A percentile compares a stretch with the other conserved stretches of the same genome.
Evolutionary conservation across 2,329 filamentous ascomycete species (phyloP).

Genomic region (Ophiocordyceps robertsii): DNA sequence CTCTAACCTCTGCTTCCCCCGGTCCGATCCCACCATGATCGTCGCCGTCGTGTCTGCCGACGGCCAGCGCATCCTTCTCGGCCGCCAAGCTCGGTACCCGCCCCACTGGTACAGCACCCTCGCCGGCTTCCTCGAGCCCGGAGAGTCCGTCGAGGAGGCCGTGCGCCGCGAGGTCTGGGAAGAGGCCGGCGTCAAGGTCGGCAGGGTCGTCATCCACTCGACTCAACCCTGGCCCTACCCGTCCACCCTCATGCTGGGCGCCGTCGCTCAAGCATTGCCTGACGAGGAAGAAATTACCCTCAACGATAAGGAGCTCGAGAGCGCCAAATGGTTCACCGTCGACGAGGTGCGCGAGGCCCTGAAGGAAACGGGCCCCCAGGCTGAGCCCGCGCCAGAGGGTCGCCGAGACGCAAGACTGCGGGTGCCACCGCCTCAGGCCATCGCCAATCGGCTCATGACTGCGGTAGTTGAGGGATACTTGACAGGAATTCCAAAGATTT

Average conservation of each 20-base stretch:
- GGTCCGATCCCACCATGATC: conserved; percentile 91
- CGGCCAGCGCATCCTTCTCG: conserved; percentile 65
- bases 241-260: conserved; percentile 73
- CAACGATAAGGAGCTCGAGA: conserved; percentile 83
- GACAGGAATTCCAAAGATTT: conserved; percentile 39
- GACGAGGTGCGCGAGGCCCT: conserved; percentile 72
- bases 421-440: conserved; percentile 74
- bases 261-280: conserved; percentile 73
- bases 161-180: conserved; percentile 79
- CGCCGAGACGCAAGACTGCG: conserved; percentile 68
- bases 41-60: conserved; percentile 80
- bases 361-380: conserved; percentile 49
- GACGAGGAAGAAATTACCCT: conserved; percentile 61
- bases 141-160: conserved; percentile 74
- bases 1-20: conserved; percentile 83
- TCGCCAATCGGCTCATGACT: conserved; percentile 77
- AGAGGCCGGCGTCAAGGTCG: conserved; percentile 64
- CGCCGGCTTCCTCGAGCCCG: conserved; percentile 75
- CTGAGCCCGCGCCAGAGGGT: conserved; percentile 46
- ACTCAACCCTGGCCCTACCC: conserved; percentile 85
- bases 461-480: conserved; percentile 69
- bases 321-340: conserved; percentile 75
- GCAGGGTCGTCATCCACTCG: conserved; percentile 67
- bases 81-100: conserved; percentile 75
- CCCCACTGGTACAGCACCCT: conserved; percentile 79